A percentile compares a stretch with the other conserved stretches of the same genome.
Evolutionary conservation across 2,329 filamentous ascomycete genomes (phyloP).

Genomic region (Pseudocercospora eumusae): DNA sequence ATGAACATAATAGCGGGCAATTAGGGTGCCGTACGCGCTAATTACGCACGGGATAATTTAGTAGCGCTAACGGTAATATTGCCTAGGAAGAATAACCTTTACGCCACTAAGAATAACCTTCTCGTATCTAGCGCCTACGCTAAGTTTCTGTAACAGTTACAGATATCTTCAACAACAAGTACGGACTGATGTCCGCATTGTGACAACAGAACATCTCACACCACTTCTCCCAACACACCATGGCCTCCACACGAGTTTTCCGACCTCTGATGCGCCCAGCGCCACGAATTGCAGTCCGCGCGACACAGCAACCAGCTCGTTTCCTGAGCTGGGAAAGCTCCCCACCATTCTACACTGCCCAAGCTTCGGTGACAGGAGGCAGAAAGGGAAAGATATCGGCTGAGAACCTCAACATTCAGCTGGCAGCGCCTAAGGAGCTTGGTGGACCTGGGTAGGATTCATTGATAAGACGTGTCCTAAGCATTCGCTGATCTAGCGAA

Average conservation of each 20-base stretch:
- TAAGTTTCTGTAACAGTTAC: too few species aligned
- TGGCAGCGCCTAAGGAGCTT: conserved; percentile 24
- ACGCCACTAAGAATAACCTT: too few species aligned
- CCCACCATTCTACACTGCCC: conserved; percentile 22
- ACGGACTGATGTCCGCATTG: neutral
- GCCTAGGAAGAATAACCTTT: too few species aligned
- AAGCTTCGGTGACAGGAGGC: conserved; percentile 24
- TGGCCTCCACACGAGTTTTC: conserved; percentile 14
- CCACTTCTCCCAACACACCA: neutral
- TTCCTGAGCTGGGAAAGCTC: conserved; percentile 25
- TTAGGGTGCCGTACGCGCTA: too few species aligned
- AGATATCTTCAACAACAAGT: neutral
- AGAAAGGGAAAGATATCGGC: conserved; percentile 25
- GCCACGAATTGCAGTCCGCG: conserved; percentile 15
- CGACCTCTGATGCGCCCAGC: conserved; percentile 19
- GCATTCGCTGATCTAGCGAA: neutral
- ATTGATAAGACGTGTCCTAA: neutral
- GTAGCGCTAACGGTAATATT: too few species aligned
- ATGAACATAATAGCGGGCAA: too few species aligned
- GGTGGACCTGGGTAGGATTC: conserved; percentile 19
- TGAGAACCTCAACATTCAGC: conserved; percentile 21
- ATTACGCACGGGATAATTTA: too few species aligned
- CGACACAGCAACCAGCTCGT: conserved; percentile 15
- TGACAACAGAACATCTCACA: neutral
- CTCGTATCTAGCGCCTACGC: too few species aligned